A percentile compares a stretch with the other conserved stretches of the same genome.
Evolutionary conservation across 805 yeast species (phyloP).

Genomic region (Ogataea wickerhamii): DNA sequence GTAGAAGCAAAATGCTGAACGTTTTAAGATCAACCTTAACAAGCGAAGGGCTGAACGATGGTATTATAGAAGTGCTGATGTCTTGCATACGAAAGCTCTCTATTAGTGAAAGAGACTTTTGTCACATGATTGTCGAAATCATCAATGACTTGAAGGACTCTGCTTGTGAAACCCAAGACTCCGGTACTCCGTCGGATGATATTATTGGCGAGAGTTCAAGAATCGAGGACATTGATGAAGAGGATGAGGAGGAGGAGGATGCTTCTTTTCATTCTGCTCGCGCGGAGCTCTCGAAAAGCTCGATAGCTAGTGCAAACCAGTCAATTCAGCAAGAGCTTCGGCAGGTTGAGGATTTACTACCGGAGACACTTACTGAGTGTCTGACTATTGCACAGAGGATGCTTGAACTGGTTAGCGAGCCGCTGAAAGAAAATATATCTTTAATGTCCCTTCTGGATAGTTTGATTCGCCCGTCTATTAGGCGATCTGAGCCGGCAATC

Average conservation of each 20-base stretch:
- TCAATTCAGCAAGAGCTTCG: slow-evolving; percentile 31
- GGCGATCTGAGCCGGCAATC: slow-evolving; percentile 50
- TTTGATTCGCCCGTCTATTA: slow-evolving; percentile 76
- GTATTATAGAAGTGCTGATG: slow-evolving; percentile 52
- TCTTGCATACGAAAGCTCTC: slow-evolving; percentile 68
- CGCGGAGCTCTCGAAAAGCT: slow-evolving; percentile 31
- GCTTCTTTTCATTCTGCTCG: slow-evolving; percentile 27
- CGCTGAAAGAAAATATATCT: slow-evolving; percentile 61
- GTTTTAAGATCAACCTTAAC: slow-evolving; percentile 57
- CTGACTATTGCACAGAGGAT: slow-evolving; percentile 64
- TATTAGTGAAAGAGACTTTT: slow-evolving; percentile 77
- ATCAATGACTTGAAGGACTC: slow-evolving; percentile 81
- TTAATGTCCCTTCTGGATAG: slow-evolving; percentile 68
- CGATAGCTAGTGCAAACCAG: slow-evolving; percentile 28
- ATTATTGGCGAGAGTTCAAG: slow-evolving; percentile 19
- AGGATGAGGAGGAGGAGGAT: slow-evolving; percentile 18
- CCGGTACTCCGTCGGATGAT: slow-evolving; percentile 28
- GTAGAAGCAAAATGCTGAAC: slow-evolving; percentile 71
- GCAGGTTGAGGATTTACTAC: slow-evolving; percentile 40
- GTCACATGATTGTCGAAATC: slow-evolving; percentile 79
- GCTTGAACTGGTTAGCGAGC: slow-evolving; percentile 62
- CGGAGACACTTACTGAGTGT: slow-evolving; percentile 56
- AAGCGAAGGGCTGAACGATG: slow-evolving; percentile 52
- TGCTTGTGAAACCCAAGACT: slow-evolving; percentile 33
- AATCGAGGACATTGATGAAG: slow-evolving; percentile 23